A percentile compares a stretch with the other conserved stretches of the same genome.
Conservation (phyloP, 106 monocot species). For the Posidonia australis region DNA sequence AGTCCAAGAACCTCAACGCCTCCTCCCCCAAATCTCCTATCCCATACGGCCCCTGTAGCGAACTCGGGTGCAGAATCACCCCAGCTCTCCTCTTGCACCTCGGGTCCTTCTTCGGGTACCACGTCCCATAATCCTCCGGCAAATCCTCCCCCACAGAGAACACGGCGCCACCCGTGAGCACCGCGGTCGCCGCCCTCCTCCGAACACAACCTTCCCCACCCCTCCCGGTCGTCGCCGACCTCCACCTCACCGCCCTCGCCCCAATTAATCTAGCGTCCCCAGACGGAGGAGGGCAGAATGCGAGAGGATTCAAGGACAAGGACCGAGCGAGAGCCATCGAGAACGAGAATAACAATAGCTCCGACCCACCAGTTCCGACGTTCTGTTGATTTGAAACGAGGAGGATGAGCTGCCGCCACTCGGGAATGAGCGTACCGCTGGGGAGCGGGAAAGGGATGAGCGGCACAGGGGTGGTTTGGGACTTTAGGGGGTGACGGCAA, state of each 20-base stretch:
- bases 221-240: neutral
- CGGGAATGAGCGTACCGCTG: neutral
- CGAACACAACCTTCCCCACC: neutral
- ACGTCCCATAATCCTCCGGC: conserved; percentile 55
- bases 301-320: neutral
- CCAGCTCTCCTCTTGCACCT: conserved; percentile 49
- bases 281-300: conserved; percentile 3
- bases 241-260: neutral
- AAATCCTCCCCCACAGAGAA: conserved; percentile 45
- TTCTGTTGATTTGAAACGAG: neutral
- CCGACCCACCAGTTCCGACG: neutral
- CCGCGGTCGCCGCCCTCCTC: neutral
- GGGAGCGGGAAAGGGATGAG: neutral
- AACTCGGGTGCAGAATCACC: conserved; percentile 79
- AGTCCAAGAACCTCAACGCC: conserved; percentile 66
- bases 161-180: neutral
- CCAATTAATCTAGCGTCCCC: neutral
- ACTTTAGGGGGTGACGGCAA: neutral
- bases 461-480: neutral
- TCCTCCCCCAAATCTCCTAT: conserved; percentile 87
- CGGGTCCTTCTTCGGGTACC: conserved; percentile 40
- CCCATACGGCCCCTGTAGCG: conserved; percentile 62
- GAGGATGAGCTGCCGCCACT: too few relatives aligned
- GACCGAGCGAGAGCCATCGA: conserved; percentile 13
- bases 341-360: neutral